A percentile compares a stretch with the other conserved stretches of the same genome.
Conservation (phyloP, 2,329 filamentous ascomycete genomes). For the Aspergillus neotritici region DNA sequence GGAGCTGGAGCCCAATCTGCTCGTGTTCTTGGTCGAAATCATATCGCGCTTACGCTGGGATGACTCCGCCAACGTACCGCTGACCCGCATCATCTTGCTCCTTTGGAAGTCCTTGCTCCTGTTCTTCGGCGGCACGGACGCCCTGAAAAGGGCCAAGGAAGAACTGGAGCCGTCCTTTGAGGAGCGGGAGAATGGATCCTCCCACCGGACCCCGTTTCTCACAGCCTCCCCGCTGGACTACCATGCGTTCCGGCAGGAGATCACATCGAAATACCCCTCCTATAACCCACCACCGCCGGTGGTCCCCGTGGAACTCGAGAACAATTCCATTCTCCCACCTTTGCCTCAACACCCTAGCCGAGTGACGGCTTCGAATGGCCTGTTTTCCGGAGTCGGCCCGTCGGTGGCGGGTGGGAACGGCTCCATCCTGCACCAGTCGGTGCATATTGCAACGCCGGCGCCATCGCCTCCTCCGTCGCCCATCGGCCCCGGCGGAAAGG, state of each 20-base stretch:
- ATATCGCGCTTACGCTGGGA: constrained; percentile 68
- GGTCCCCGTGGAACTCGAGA: constrained; percentile 81
- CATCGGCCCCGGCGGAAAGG: constrained; percentile 74
- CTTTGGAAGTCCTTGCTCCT: constrained; percentile 90
- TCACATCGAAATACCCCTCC: constrained; percentile 94
- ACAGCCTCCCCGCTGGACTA: constrained; percentile 94
- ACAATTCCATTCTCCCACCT: constrained; percentile 83
- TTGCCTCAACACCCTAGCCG: constrained; percentile 68
- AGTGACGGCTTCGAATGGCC: constrained; percentile 55
- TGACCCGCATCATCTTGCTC: constrained; percentile 69
- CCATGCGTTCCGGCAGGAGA: constrained; percentile 91
- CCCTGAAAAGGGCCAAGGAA: constrained; percentile 68
- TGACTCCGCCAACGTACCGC: constrained; percentile 47
- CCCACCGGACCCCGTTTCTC: constrained; percentile 68
- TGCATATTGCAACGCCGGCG: constrained; percentile 96
- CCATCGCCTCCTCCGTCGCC: constrained; percentile 94
- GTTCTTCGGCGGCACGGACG: constrained; percentile 71
- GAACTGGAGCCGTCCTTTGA: constrained; percentile 57
- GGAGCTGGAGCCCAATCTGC: constrained; percentile 59
- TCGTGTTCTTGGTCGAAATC: constrained; percentile 66
- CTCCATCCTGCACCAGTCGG: constrained; percentile 90
- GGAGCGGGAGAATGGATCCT: constrained; percentile 32
- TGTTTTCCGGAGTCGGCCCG: constrained; percentile 52
- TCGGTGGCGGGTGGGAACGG: constrained; percentile 40
- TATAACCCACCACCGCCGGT: constrained; percentile 83